phyloP scores from a whole-genome alignment of 2,329 filamentous ascomycete species.

The Trichoderma sp. region DNA sequence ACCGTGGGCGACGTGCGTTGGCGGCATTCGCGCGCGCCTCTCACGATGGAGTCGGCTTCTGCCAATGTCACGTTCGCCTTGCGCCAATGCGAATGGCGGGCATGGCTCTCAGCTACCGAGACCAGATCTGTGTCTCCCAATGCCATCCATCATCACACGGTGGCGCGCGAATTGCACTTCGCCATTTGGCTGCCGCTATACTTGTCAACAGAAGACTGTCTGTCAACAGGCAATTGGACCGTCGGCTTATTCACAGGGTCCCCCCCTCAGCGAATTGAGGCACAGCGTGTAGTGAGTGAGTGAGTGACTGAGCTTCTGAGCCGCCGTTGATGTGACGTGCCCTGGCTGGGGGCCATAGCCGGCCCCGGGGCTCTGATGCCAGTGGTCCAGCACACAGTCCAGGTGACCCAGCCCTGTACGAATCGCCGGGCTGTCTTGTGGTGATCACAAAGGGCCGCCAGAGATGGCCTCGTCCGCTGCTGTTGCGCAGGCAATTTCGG shows the following conservation, averaged over 20 bases:
- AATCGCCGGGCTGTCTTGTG: constrained; percentile 14
- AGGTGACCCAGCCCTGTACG: constrained; percentile 29
- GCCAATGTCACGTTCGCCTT: constrained; percentile 22
- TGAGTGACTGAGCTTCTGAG: constrained; percentile 18
- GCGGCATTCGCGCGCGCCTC: constrained; percentile 9
- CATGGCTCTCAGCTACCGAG: not conserved
- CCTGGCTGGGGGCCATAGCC: constrained; percentile 22
- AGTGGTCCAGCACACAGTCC: constrained; percentile 29
- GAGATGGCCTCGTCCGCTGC: constrained; percentile 13
- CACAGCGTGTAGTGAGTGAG: not conserved
- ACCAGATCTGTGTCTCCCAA: constrained; percentile 15
- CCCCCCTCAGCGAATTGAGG: constrained; percentile 27
- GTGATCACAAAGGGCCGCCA: constrained; percentile 20
- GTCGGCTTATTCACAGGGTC: constrained; percentile 28
- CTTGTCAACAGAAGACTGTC: not conserved
- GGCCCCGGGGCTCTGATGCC: constrained; percentile 24
- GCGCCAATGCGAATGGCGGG: constrained; percentile 8
- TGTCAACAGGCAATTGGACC: constrained; percentile 26
- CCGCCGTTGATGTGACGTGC: constrained; percentile 30
- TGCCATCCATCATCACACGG: constrained; percentile 6
- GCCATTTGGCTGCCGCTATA: not conserved
- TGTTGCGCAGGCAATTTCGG: not conserved
- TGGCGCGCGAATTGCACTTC: constrained; percentile 4
- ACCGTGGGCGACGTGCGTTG: not conserved
- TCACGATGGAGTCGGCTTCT: not conserved